phyloP scores from a whole-genome alignment of 768 basidiomycete genomes.

The Rhodotorula kratochvilovae region DNA sequence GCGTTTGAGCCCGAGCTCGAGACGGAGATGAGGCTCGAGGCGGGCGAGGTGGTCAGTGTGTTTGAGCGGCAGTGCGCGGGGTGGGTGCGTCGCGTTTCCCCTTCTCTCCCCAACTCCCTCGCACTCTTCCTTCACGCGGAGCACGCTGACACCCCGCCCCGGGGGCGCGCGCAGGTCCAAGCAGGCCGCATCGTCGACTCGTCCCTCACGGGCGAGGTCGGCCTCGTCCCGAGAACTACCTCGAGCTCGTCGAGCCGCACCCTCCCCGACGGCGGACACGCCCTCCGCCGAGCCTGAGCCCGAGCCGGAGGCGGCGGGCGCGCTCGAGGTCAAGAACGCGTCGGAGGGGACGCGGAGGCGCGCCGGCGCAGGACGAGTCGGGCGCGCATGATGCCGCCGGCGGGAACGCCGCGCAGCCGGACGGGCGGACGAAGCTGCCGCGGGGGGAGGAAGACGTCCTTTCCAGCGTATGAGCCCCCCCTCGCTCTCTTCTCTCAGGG shows the following conservation, averaged over 20 bases:
- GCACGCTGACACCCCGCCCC: too few relatives aligned
- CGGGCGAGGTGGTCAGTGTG: constrained; percentile 70
- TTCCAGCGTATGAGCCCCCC: too few relatives aligned
- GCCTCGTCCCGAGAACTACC: constrained; percentile 39
- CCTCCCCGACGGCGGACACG: too few relatives aligned
- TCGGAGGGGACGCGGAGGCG: too few relatives aligned
- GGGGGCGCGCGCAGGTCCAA: constrained; percentile 35
- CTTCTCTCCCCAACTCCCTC: background rate
- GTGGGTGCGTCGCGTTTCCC: constrained; percentile 24
- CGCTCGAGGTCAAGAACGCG: too few relatives aligned
- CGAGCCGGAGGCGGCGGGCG: background rate
- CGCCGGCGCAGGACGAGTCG: too few relatives aligned
- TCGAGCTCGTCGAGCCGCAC: constrained; percentile 6
- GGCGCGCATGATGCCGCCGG: too few relatives aligned
- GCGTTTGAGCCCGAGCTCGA: constrained; percentile 73
- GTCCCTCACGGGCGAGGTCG: constrained; percentile 21
- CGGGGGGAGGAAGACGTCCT: too few relatives aligned
- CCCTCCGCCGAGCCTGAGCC: background rate
- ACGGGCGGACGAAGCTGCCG: too few relatives aligned
- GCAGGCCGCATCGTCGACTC: constrained; percentile 25
- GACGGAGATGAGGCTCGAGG: constrained; percentile 73
- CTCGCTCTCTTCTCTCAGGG: too few relatives aligned
- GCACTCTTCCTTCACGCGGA: too few relatives aligned
- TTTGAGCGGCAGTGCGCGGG: constrained; percentile 33
- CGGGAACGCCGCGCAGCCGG: too few relatives aligned